Base-by-base conservation (phyloP, 2,329 filamentous ascomycete species). In the Paecilomyces formosus region DNA sequence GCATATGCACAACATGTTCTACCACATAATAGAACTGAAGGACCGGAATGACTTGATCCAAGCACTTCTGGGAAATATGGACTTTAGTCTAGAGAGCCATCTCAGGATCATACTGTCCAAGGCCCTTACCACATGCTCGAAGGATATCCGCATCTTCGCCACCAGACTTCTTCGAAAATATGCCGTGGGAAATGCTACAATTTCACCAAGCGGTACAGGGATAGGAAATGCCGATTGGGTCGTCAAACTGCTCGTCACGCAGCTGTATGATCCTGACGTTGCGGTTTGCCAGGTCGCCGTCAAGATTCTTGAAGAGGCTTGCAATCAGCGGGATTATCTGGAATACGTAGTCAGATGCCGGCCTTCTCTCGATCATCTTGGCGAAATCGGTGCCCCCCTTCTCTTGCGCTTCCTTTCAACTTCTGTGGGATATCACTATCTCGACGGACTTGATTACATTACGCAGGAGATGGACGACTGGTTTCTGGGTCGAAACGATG, bases 1-100 rank as follows among this genome's bases (percentile, higher is more conserved):
- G 93, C 90, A 92, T 66, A 95, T 99, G 82, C 92, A 97, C 76
- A 97, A 97, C 74, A 99, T 99, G 91, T 95, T 97, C 81, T 99
- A 99, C 71, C 94, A 97, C 74, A 96, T 99, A 61, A 84, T 97
- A 59, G 93, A 97, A 69, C 81, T 96, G 52, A 91, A 89, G 66
- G 89, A 94, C 72, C 88, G 94, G 2, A 91, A 93, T 53, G 94
- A 99, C 71, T 80, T 99, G 60, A 91, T 97, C 70, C 91, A 92
- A 70, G 82, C 93, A 9, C 82, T 99, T 31, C 81, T 99, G 8
- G 88, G 89, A 54, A 94, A 92, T 68, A 92, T 99, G 74, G 93
- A 99, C 74, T 99, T 96, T 70, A 89, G 87, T 21, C 79, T 95
- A 24, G 87, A 88, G 62, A 93, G 92, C 1, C 94, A 99, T 72